These are phyloP conservation scores for Strobilomyces dryophilus DNA, from an alignment of 768 basidiomycete genomes.

Conservation along the genomic window DNA sequence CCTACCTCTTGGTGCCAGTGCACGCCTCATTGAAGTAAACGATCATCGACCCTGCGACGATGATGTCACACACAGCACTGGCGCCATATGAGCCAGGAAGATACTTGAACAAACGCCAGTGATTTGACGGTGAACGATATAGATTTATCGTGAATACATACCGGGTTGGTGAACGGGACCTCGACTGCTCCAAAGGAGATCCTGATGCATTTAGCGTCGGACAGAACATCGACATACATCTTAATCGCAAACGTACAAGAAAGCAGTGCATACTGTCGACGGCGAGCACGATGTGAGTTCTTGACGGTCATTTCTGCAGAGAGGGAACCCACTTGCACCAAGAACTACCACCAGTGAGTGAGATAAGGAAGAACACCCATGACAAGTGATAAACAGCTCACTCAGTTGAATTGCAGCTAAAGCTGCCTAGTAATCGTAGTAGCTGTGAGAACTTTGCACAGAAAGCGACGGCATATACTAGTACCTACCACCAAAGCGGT, in stretches of 20 bases:
- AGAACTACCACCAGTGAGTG: not conserved
- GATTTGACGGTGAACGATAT: not conserved
- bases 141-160: not conserved
- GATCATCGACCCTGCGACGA: constrained; percentile 3
- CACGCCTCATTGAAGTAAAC: constrained; percentile 2
- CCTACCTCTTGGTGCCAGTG: constrained; percentile 3
- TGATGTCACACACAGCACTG: not conserved
- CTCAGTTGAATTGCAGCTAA: not conserved
- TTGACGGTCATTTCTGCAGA: not conserved
- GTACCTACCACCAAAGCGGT: constrained; percentile 1
- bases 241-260: not conserved
- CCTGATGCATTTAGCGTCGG: not conserved
- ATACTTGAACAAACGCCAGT: not conserved
- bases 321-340: not conserved
- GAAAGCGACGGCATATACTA: not conserved
- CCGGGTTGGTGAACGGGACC: not conserved
- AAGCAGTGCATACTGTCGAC: not conserved
- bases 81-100: not conserved
- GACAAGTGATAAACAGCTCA: not conserved
- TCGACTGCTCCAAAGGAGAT: not conserved
- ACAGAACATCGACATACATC: not conserved
- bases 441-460: not conserved
- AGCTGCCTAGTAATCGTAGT: not conserved
- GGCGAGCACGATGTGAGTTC: not conserved
- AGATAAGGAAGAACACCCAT: not conserved